Evolutionary conservation across 106 monocot species (phyloP).

Genomic region (Cymbidium sinense): DNA sequence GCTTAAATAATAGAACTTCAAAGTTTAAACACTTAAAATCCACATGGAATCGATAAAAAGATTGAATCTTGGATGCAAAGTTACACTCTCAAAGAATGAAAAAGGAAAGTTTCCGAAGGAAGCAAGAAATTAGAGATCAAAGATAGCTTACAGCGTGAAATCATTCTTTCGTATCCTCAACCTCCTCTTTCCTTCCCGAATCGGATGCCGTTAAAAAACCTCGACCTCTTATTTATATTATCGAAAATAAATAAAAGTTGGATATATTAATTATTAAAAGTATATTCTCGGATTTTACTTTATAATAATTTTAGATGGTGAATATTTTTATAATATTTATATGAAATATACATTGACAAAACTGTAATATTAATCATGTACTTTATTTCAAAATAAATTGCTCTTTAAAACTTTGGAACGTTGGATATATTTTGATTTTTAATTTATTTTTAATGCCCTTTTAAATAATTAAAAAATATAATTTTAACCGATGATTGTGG

Average conservation of each 20-base stretch:
- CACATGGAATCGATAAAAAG: not conserved
- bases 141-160: constrained; percentile 2
- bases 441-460: no score
- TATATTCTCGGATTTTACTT: no score
- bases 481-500: no score
- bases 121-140: not conserved
- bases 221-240: not conserved
- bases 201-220: not conserved
- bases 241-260: not conserved
- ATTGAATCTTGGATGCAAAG: not conserved
- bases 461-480: no score
- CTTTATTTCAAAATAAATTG: no score
- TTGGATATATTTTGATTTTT: no score
- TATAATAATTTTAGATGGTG: no score
- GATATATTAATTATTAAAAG: no score
- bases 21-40: not conserved
- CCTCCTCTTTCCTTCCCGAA: not conserved
- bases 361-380: no score
- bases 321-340: no score
- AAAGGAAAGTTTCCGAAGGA: not conserved
- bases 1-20: not conserved
- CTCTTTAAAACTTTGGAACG: no score
- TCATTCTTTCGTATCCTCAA: not conserved
- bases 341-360: no score
- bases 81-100: not conserved